phyloP scores from a whole-genome alignment of 2,329 filamentous ascomycete species.

The Penicillium corylophilum region DNA sequence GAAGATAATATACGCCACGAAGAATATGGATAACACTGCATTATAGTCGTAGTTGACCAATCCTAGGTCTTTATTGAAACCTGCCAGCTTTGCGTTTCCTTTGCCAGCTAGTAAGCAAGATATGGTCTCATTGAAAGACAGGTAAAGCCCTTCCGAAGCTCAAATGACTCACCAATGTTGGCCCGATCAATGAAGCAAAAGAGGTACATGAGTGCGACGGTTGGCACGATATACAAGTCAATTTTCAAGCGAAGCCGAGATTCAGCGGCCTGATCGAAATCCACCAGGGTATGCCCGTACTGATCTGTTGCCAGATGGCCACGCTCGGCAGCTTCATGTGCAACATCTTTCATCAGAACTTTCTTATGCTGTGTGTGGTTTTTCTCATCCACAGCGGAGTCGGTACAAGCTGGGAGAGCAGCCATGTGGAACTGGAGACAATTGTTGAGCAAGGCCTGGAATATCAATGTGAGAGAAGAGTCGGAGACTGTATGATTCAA shows the following conservation, averaged over 20 bases:
- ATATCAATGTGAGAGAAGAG: not conserved
- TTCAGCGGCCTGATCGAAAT: constrained; percentile 60
- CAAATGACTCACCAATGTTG: constrained; percentile 59
- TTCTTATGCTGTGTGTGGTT: constrained; percentile 18
- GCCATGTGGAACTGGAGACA: constrained; percentile 5
- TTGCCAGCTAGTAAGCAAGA: not conserved
- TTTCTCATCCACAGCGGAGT: constrained; percentile 24
- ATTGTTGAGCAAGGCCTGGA: not conserved
- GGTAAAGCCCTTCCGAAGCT: no score
- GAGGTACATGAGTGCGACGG: constrained; percentile 64
- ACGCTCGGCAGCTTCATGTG: constrained; percentile 43
- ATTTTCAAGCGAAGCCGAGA: constrained; percentile 61
- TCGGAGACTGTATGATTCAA: not conserved
- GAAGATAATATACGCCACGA: constrained; percentile 70
- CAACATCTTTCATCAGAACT: constrained; percentile 11
- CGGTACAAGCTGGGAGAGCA: constrained; percentile 1
- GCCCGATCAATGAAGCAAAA: constrained; percentile 76
- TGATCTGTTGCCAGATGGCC: constrained; percentile 52
- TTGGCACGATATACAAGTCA: constrained; percentile 65
- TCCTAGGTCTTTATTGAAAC: constrained; percentile 61
- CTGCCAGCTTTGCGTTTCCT: constrained; percentile 69
- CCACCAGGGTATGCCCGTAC: constrained; percentile 52
- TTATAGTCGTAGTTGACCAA: constrained; percentile 68
- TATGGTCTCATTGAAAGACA: not conserved
- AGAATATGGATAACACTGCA: constrained; percentile 65